A percentile compares a stretch with the other conserved stretches of the same genome.
phyloP scores from a whole-genome alignment of 2,329 filamentous ascomycete genomes.

The Aspergillus nomiae region DNA sequence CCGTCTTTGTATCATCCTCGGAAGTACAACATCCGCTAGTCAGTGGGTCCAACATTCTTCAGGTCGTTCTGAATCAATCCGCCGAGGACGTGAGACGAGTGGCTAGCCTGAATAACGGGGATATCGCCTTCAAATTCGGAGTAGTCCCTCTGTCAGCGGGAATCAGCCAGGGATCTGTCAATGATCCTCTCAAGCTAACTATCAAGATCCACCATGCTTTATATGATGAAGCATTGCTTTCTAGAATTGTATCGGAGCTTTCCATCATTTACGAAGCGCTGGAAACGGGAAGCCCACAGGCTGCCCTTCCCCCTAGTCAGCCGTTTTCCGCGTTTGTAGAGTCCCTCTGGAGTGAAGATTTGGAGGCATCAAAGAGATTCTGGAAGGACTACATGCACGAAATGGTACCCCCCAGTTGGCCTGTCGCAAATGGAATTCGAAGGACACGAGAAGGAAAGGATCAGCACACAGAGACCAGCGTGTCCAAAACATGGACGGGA shows the following conservation, averaged over 20 bases:
- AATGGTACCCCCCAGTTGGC: neutral
- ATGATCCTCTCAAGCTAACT: neutral
- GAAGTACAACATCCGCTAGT: neutral
- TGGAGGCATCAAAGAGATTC: neutral
- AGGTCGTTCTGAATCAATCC: neutral
- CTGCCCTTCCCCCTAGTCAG: neutral
- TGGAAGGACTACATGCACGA: neutral
- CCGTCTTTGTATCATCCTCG: neutral
- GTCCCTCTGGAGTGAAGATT: neutral
- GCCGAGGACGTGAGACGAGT: neutral
- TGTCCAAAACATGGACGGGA: neutral
- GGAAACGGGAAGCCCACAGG: neutral
- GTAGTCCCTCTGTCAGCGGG: neutral
- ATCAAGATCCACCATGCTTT: neutral
- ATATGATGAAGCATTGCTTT: neutral
- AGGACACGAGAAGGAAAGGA: neutral
- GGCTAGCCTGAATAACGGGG: neutral
- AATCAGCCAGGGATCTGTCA: neutral
- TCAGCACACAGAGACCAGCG: neutral
- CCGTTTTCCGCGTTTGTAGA: neutral
- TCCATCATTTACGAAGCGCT: neutral
- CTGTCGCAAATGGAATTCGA: neutral
- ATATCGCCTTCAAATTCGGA: neutral
- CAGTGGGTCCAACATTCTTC: neutral
- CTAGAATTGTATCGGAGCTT: neutral